Percentiles rank a stretch among this genome's conserved stretches.
Conservation (phyloP, 1,139 yeast genomes). For the Geotrichum aggregatum region DNA sequence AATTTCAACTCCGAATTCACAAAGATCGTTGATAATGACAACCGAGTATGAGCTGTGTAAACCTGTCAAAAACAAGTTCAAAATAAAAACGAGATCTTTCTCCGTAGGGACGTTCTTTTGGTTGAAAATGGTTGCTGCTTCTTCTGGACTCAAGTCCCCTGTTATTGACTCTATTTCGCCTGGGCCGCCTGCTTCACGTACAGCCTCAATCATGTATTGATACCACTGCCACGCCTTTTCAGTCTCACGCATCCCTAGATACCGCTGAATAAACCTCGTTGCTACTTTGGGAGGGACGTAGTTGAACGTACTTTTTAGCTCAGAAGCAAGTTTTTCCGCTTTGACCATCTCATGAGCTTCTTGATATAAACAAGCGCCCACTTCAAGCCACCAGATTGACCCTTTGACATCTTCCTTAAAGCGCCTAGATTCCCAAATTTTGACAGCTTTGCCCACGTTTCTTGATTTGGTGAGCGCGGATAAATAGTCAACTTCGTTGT, state of each 20-base stretch:
- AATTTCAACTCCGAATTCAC: constrained; percentile 22
- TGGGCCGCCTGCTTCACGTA: constrained; percentile 17
- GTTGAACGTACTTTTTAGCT: constrained; percentile 23
- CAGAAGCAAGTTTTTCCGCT: constrained; percentile 29
- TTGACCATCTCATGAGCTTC: constrained; percentile 28
- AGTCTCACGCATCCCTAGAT: constrained; percentile 24
- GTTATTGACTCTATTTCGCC: constrained; percentile 19
- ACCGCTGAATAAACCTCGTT: constrained; percentile 27
- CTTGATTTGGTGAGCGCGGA: constrained; percentile 30
- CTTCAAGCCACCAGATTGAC: constrained; percentile 36
- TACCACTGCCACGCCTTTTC: constrained; percentile 27
- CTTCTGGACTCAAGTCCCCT: constrained; percentile 23
- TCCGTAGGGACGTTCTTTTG: constrained; percentile 21
- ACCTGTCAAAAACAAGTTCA: constrained; percentile 19
- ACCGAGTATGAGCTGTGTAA: constrained; percentile 7
- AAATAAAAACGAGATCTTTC: constrained; percentile 23
- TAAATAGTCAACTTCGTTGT: constrained; percentile 38
- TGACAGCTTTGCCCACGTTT: constrained; percentile 27
- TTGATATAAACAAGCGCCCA: constrained; percentile 35
- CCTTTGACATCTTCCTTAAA: constrained; percentile 30
- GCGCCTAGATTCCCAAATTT: constrained; percentile 34
- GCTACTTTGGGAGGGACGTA: constrained; percentile 31
- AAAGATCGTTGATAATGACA: constrained; percentile 23
- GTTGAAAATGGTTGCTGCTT: constrained; percentile 25
- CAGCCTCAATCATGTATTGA: constrained; percentile 22